A percentile compares a stretch with the other conserved stretches of the same genome.
These are phyloP conservation scores for Brassica rapa DNA, from an alignment of 345 rosid species.

Conservation along the genomic window DNA sequence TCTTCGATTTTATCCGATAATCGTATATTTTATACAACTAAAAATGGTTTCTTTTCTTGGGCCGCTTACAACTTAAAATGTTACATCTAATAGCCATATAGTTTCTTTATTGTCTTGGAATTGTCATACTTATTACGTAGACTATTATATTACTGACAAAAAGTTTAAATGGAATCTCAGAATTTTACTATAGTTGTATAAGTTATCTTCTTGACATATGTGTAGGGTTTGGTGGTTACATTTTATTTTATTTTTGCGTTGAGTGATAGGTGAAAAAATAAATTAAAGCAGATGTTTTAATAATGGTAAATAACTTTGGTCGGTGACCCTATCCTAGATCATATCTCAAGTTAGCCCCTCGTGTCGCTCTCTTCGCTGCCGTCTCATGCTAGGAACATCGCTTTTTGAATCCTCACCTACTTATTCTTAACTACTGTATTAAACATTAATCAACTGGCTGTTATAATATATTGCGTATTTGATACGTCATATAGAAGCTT, in stretches of 20 bases:
- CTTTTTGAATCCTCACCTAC: conserved; percentile 24
- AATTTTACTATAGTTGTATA: conserved; percentile 16
- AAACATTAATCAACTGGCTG: background rate
- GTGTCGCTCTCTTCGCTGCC: conserved; percentile 33
- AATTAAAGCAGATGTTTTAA: background rate
- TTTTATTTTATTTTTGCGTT: background rate
- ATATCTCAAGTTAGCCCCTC: conserved; percentile 28
- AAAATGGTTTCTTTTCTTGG: background rate
- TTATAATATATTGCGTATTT: background rate
- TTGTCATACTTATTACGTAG: background rate
- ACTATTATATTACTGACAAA: background rate
- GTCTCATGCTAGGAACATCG: conserved; percentile 21
- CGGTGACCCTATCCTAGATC: conserved; percentile 37
- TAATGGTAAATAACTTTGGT: conserved; percentile 21
- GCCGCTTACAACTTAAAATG: background rate
- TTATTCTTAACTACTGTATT: background rate
- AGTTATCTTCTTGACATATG: conserved; percentile 26
- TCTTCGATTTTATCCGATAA: background rate
- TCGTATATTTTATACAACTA: background rate
- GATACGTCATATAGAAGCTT: background rate
- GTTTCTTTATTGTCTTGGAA: background rate
- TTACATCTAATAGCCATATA: background rate
- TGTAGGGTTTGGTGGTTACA: background rate
- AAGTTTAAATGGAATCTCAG: background rate
- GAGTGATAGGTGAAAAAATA: background rate